Evolutionary conservation across 805 yeast species (phyloP), one percentile per base, ranked within the genome.

Genomic region (Metschnikowia shivogae): DNA sequence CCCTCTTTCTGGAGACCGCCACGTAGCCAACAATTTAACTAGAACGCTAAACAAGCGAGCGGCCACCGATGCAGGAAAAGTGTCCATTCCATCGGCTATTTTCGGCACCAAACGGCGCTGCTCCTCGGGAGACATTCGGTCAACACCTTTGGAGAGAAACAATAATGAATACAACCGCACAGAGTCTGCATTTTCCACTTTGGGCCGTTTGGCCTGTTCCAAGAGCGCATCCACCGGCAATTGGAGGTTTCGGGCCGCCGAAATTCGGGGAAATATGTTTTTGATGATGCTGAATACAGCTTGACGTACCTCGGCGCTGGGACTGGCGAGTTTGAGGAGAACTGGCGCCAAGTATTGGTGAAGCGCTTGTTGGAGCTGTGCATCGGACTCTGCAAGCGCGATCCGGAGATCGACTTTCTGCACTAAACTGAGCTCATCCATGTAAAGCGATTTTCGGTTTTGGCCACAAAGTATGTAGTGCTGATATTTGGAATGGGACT

Each of bases 321-420:
- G 76, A 12, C 97, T 89, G 2, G 84, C 78, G 42, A 90, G 72
- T 60, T 92, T 92, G 49, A 90, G 68, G 30, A 92, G 65, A 24
- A 92, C 59, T 1, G 99, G 97, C 1, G 88, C 74, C 35, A 92
- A 70, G 57, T 84, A 92, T 0, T 77, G 63, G 9, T 73, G 71
- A 34, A 93, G 60, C 5, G 82, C 65, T 1, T 74, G 58, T 57
- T 85, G 82, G 44, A 89, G 76, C 56, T 84, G 85, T 2, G 64
- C 72, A 38, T 83, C 85, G 0, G 82, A 70, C 39, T 77, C 78
- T 0, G 97, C 87, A 34, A 92, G 67, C 1, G 95, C 92, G 14
- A 92, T 72, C 33, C 88, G 71, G 39, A 90, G 76, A 62, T 90
- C 97, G 1, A 87, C 97, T 59, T 82, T 85, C 56, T 82, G 81